Percentiles rank a stretch among this genome's conserved stretches.
These are phyloP conservation scores for Carex arenaria DNA, from an alignment of 202 grass and related monocot species.

Conservation along the genomic window DNA sequence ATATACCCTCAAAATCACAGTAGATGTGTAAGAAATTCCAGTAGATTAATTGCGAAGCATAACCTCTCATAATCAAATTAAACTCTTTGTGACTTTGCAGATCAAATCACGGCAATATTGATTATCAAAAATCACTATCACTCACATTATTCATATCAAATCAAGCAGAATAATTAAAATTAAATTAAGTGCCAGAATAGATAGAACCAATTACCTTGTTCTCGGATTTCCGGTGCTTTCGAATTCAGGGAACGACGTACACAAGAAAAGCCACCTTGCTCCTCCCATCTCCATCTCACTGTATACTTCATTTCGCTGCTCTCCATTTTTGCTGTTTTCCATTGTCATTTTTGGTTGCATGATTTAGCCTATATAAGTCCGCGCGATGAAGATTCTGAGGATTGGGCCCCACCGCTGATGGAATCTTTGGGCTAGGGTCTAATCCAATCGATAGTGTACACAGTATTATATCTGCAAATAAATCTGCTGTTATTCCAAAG, in stretches of 20 bases:
- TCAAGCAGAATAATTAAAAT: not conserved
- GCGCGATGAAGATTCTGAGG: not conserved
- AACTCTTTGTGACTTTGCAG: not conserved
- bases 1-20: not conserved
- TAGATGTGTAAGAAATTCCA: not conserved
- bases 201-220: constrained; percentile 1
- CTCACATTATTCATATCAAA: not conserved
- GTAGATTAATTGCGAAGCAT: not conserved
- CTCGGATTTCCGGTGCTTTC: not conserved
- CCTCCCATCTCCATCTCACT: not conserved
- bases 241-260: not conserved
- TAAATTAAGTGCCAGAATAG: not conserved
- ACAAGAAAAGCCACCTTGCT: not conserved
- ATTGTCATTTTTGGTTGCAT: not conserved
- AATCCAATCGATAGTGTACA: not conserved
- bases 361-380: not conserved
- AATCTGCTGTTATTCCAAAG: too few relatives aligned
- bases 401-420: not conserved
- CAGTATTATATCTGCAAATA: too few relatives aligned
- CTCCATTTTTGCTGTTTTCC: not conserved
- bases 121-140: not conserved
- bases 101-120: not conserved
- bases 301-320: not conserved
- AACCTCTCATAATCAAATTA: not conserved
- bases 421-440: not conserved